Conservation (phyloP, 257 asterid species). For the Solanum medicagineum region DNA sequence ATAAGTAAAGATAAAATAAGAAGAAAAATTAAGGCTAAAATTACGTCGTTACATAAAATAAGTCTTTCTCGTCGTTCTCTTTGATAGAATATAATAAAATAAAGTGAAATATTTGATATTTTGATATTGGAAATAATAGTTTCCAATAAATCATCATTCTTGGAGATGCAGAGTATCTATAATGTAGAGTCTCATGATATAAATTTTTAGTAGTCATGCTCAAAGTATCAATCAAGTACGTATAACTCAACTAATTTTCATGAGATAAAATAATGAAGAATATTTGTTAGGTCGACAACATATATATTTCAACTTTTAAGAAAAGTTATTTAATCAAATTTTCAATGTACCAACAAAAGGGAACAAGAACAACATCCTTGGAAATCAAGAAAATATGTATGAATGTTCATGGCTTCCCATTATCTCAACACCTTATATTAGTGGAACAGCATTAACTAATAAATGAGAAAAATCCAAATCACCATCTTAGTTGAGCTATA, state of each 20-base stretch:
- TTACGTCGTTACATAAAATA: too few species aligned
- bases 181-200: not conserved
- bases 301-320: too few species aligned
- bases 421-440: not conserved
- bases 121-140: not conserved
- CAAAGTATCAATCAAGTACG: not conserved
- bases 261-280: not conserved
- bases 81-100: too few species aligned
- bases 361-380: not conserved
- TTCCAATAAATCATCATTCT: not conserved
- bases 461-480: not conserved
- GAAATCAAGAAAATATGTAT: not conserved
- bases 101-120: not conserved
- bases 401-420: not conserved
- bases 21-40: too few species aligned
- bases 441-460: not conserved
- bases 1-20: too few species aligned
- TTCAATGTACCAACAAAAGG: not conserved
- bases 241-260: not conserved
- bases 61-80: too few species aligned
- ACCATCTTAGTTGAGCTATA: not conserved
- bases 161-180: not conserved
- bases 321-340: not conserved
- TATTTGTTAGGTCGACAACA: too few species aligned
- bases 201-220: too few species aligned